Base-by-base conservation (phyloP, 192 early-diverging fungal species). In the Chytriomyces sp. region DNA sequence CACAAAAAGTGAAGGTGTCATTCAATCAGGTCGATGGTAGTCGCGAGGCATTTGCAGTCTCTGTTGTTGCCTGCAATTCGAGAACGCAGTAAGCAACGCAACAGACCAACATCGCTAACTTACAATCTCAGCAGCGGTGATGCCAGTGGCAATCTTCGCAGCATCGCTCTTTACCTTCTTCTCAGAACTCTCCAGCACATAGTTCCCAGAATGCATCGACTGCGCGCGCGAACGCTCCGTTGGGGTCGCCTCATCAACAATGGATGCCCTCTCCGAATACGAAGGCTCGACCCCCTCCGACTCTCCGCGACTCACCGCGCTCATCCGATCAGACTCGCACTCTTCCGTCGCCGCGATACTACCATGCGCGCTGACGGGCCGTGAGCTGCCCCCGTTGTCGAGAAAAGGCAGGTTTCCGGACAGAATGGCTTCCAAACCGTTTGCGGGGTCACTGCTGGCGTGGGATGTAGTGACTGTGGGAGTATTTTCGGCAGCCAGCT, bases 231-330 rank as follows among this genome's bases (percentile, higher is more conserved):
- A 49, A n/a, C 44, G 14, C 44, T 14, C 17, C 14, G 44, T 49
- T 2, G 14, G 10, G 10, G n/a, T 8, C 10, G 22, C 41, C 19
- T 32, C 65, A 53, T 68, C 54, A 22, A 5, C 36, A 10, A 68
- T n/a, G 0, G 65, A 68, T 1, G 52, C 54, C 19, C 65, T 22
- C 33, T 30, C 49, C n/a, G 65, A 68, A 30, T 25, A 14, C 12
- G 25, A 31, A 6, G 62, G 62, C 62, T 64, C 62, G 10, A 64
- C 62, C 17, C 17, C 39, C 2, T 55, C 65, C n/a, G 65, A 68
- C 25, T 55, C n/a, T 32, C 10, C 26, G 0, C 31, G 26, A 65
- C 19, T 33, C 41, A 5, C 63, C 7, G 32, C 19, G 17, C 31
- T 38, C 52, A 8, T 5, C 19, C 37, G 6, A 28, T 68, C 65